These are phyloP conservation scores for Garcia nutans DNA, from an alignment of 345 rosid genomes.

Conservation along the genomic window DNA sequence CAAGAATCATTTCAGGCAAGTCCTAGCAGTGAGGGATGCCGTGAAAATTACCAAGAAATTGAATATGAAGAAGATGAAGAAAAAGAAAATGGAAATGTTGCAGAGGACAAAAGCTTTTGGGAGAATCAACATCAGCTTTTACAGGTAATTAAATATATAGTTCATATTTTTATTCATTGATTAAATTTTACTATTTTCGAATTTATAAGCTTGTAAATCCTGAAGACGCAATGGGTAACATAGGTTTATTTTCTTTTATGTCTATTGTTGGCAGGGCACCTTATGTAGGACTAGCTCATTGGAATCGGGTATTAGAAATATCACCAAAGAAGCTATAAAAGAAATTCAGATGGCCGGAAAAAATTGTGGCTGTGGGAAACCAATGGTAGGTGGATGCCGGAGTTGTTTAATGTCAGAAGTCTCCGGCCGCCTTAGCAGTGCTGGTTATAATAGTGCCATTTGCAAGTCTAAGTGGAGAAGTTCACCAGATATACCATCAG, in stretches of 20 bases:
- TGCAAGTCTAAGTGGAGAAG: slow-evolving; percentile 36
- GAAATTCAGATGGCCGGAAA: slow-evolving; percentile 21
- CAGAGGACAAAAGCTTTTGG: slow-evolving; percentile 23
- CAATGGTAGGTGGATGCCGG: slow-evolving; percentile 27
- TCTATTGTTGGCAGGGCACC: slow-evolving; percentile 17
- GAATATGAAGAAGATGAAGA: slow-evolving; percentile 19
- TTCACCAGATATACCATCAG: slow-evolving; percentile 28
- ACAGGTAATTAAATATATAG: slow-evolving; percentile 16
- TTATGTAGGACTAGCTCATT: slow-evolving; percentile 29
- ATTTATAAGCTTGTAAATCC: too few species aligned
- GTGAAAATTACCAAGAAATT: slow-evolving; percentile 8
- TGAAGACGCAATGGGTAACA: too few species aligned
- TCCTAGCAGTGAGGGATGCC: slow-evolving; percentile 1
- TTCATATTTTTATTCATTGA: too few species aligned
- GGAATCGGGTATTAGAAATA: slow-evolving; percentile 27
- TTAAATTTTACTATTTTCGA: too few species aligned
- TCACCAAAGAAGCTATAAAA: slow-evolving; percentile 27
- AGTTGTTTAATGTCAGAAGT: slow-evolving; percentile 30
- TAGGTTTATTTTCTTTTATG: neutral
- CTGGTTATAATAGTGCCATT: slow-evolving; percentile 28
- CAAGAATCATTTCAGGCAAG: neutral
- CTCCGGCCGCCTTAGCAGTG: slow-evolving; percentile 23
- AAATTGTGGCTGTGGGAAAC: slow-evolving; percentile 21
- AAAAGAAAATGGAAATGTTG: slow-evolving; percentile 8
- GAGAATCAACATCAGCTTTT: slow-evolving; percentile 29